A percentile compares a stretch with the other conserved stretches of the same genome.
Conservation (phyloP, 1,139 yeast genomes). For the Kurtzmaniella natalensis region DNA sequence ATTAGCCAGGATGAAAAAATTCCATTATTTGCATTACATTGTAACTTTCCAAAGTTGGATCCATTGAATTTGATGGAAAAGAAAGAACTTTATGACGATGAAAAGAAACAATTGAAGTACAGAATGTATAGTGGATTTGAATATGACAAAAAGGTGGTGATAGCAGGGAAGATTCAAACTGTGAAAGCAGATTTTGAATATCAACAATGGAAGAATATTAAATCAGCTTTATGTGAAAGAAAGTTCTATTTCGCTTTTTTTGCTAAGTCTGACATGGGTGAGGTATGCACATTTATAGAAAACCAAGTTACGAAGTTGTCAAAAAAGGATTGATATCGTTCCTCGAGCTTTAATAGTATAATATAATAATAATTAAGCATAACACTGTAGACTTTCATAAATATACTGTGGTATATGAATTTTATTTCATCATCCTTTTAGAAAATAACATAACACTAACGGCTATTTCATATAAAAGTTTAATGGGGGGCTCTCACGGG, state of each 20-base stretch:
- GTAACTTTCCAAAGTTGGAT: conserved; percentile 38
- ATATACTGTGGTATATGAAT: too few relatives aligned
- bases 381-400: too few relatives aligned
- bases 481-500: too few relatives aligned
- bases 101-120: conserved; percentile 22
- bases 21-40: conserved; percentile 31
- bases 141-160: conserved; percentile 12
- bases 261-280: conserved; percentile 16
- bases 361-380: too few relatives aligned
- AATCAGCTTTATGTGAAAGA: conserved; percentile 23
- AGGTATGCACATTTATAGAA: conserved; percentile 23
- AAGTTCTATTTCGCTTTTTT: conserved; percentile 26
- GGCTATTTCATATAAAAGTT: too few relatives aligned
- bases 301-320: conserved; percentile 28
- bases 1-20: conserved; percentile 14
- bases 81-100: conserved; percentile 26
- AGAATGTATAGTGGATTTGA: conserved; percentile 27
- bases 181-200: conserved; percentile 27
- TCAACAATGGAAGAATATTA: conserved; percentile 31
- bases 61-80: conserved; percentile 24
- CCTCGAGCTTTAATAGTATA: too few relatives aligned
- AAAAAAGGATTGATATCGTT: too few relatives aligned
- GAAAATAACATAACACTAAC: too few relatives aligned
- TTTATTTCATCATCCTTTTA: too few relatives aligned
- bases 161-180: conserved; percentile 4